These are phyloP conservation scores for Thraustochytrium striatum DNA, from an alignment of 352 stramenopile species.

Conservation along the genomic window DNA sequence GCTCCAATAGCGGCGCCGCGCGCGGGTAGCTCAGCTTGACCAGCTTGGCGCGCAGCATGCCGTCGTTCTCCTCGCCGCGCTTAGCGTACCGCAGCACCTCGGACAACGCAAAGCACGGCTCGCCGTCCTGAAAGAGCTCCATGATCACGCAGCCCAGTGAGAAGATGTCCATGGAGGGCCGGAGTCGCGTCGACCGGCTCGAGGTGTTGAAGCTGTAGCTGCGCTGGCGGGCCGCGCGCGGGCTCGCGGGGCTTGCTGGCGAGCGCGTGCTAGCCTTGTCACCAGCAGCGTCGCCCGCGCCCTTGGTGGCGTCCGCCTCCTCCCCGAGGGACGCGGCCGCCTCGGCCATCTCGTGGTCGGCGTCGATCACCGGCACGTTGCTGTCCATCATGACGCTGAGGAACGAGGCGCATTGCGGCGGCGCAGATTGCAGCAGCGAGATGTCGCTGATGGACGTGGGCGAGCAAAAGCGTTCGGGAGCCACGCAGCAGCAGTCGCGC, in stretches of 20 bases:
- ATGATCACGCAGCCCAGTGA: slow-evolving; percentile 94
- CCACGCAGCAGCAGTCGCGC: slow-evolving; percentile 36
- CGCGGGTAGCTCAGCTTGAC: slow-evolving; percentile 29
- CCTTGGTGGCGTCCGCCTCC: not conserved
- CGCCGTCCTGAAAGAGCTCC: slow-evolving; percentile 60
- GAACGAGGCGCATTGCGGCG: slow-evolving; percentile 31
- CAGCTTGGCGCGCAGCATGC: slow-evolving; percentile 23
- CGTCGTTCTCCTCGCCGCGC: not conserved
- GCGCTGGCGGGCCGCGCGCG: not conserved
- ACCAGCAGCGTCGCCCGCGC: not conserved
- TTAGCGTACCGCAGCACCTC: slow-evolving; percentile 66
- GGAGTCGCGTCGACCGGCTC: slow-evolving; percentile 19
- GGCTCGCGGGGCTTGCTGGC: not conserved
- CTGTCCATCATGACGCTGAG: slow-evolving; percentile 38
- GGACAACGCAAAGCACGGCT: slow-evolving; percentile 52
- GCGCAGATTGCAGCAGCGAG: slow-evolving; percentile 2
- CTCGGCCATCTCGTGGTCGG: slow-evolving; percentile 18
- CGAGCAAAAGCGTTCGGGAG: slow-evolving; percentile 29
- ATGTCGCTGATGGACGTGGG: slow-evolving; percentile 43
- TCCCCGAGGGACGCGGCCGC: slow-evolving; percentile 12
- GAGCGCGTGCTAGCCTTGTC: not conserved
- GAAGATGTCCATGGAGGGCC: slow-evolving; percentile 88
- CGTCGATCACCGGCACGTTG: slow-evolving; percentile 3
- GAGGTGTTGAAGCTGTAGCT: slow-evolving; percentile 32
- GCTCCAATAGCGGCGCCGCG: not conserved